These are phyloP conservation scores for Beauveria australis DNA, from an alignment of 2,329 filamentous ascomycete species.

Conservation along the genomic window DNA sequence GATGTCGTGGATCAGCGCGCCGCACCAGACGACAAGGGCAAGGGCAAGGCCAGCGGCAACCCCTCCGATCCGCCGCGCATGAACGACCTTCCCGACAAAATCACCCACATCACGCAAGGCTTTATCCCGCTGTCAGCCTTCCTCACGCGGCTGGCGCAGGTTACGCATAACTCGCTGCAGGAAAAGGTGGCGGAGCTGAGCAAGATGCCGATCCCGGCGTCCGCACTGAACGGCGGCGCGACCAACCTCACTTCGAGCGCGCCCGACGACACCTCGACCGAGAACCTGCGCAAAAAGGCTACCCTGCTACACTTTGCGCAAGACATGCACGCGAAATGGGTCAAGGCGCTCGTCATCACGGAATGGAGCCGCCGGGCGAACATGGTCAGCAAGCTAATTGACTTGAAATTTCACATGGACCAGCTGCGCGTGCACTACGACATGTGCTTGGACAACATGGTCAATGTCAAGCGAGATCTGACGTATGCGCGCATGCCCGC, in stretches of 20 bases:
- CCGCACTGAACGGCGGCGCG: constrained; percentile 45
- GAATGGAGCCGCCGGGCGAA: constrained; percentile 79
- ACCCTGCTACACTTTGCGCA: constrained; percentile 70
- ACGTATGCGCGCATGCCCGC: constrained; percentile 69
- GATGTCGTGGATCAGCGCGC: constrained; percentile 31
- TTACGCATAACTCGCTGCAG: constrained; percentile 69
- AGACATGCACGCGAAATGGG: constrained; percentile 75
- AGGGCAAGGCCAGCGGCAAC: constrained; percentile 18
- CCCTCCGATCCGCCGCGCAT: constrained; percentile 30
- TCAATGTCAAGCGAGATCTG: constrained; percentile 66
- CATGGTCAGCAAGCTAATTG: constrained; percentile 79
- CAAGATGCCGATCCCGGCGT: constrained; percentile 51
- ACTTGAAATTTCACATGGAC: constrained; percentile 69
- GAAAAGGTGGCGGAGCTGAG: constrained; percentile 64
- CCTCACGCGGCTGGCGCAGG: constrained; percentile 71
- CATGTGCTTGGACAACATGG: constrained; percentile 52
- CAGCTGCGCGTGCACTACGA: constrained; percentile 54
- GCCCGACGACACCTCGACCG: constrained; percentile 48
- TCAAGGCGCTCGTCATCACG: constrained; percentile 83
- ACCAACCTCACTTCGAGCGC: constrained; percentile 22
- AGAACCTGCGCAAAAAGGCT: constrained; percentile 70
- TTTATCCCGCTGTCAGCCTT: constrained; percentile 71
- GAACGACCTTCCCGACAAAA: constrained; percentile 53
- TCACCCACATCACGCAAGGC: constrained; percentile 63
- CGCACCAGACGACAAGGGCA: constrained; percentile 25